Evolutionary conservation across 768 basidiomycete genomes (phyloP).

Genomic region (Lactarius tabidus): DNA sequence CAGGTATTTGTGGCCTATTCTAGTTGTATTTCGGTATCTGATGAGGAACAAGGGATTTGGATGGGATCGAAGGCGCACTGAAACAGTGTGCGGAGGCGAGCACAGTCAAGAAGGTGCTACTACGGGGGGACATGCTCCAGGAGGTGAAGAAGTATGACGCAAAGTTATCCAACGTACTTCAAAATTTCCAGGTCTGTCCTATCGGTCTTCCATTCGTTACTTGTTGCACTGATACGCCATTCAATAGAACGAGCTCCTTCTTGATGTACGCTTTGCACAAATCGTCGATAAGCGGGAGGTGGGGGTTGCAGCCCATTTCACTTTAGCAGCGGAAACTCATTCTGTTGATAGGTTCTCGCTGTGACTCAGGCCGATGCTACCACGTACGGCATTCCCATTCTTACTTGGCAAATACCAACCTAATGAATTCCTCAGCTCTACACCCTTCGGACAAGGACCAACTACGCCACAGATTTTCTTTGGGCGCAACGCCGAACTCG

Average conservation of each 20-base stretch:
- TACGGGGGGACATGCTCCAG: not conserved
- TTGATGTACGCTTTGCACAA: not conserved
- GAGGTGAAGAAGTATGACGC: slow-evolving; percentile 6
- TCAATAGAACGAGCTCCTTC: not conserved
- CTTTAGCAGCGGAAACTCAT: not conserved
- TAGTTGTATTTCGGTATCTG: not conserved
- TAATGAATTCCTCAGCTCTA: not conserved
- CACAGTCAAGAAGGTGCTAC: not conserved
- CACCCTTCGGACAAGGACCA: not conserved
- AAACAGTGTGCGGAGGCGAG: not conserved
- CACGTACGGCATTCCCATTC: not conserved
- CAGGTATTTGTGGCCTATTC: not conserved
- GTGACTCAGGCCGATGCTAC: not conserved
- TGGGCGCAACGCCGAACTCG: not conserved
- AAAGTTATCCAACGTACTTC: not conserved
- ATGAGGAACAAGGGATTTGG: not conserved
- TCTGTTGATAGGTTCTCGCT: not conserved
- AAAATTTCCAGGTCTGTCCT: not conserved
- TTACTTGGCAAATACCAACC: not conserved
- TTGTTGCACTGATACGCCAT: not conserved
- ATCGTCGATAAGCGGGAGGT: not conserved
- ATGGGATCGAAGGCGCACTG: not conserved
- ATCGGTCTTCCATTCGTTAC: not conserved
- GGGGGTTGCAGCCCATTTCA: no score
- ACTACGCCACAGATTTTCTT: slow-evolving; percentile 6